These are phyloP conservation scores for Globisporangium canariense DNA, from an alignment of 352 stramenopile species.

Conservation along the genomic window DNA sequence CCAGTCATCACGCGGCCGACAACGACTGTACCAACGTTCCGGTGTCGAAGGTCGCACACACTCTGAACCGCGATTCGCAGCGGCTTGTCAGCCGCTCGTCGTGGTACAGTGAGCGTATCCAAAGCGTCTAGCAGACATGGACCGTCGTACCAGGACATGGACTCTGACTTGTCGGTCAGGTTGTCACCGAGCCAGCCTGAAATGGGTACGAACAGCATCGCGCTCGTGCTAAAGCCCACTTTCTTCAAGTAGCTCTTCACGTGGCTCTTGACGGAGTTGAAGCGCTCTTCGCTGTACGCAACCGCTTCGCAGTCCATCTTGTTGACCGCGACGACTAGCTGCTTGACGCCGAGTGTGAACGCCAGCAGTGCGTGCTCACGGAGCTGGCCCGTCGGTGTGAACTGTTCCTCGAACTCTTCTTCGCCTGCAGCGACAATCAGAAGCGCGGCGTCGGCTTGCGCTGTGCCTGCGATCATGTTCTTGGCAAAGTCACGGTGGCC, in stretches of 20 bases:
- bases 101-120: conserved; percentile 89
- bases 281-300: conserved; percentile 92
- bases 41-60: conserved; percentile 97
- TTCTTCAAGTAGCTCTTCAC: conserved; percentile 93
- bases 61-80: conserved; percentile 96
- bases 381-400: conserved; percentile 95
- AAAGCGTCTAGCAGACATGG: conserved; percentile 89
- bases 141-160: conserved; percentile 98
- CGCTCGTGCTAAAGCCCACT: conserved; percentile 95
- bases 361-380: conserved; percentile 95
- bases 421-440: conserved; percentile 92
- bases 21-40: conserved; percentile 95
- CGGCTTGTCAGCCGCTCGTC: conserved; percentile 92
- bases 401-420: conserved; percentile 94
- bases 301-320: conserved; percentile 98
- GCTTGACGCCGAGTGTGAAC: conserved; percentile 96
- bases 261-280: conserved; percentile 93
- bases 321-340: conserved; percentile 98
- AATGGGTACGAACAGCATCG: conserved; percentile 96
- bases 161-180: conserved; percentile 92
- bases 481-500: conserved; percentile 99
- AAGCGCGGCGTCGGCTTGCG: conserved; percentile 97
- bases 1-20: conserved; percentile 97
- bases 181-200: conserved; percentile 97
- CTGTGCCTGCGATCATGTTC: conserved; percentile 99